Evolutionary conservation across 768 basidiomycete genomes (phyloP).

Genomic region (Russula abietina): DNA sequence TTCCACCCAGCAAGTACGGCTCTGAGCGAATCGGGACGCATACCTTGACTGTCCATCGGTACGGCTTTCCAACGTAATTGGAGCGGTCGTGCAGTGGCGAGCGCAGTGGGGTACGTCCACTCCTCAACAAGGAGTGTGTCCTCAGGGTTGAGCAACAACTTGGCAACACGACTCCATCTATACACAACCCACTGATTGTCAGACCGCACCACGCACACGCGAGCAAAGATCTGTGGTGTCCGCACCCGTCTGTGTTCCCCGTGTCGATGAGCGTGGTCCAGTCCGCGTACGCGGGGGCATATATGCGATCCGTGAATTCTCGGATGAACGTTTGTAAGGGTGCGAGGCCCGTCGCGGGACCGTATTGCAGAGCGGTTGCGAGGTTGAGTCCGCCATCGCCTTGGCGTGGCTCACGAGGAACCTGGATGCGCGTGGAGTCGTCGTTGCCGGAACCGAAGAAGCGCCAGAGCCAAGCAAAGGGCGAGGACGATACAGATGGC

Average conservation of each 20-base stretch:
- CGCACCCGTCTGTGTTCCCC: slow-evolving; percentile 64
- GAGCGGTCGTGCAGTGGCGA: slow-evolving; percentile 33
- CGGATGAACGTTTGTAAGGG: slow-evolving; percentile 50
- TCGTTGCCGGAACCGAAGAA: slow-evolving; percentile 39
- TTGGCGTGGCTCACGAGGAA: slow-evolving; percentile 54
- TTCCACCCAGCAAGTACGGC: slow-evolving; percentile 63
- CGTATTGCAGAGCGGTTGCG: slow-evolving; percentile 47
- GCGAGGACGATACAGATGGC: slow-evolving; percentile 25
- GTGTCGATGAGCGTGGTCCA: slow-evolving; percentile 51
- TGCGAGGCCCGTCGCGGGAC: slow-evolving; percentile 45
- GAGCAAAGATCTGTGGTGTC: not conserved
- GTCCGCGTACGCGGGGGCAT: slow-evolving; percentile 56
- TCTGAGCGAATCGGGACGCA: slow-evolving; percentile 57
- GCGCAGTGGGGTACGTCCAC: slow-evolving; percentile 70
- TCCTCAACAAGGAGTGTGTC: slow-evolving; percentile 52
- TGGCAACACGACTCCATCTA: no score
- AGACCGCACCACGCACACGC: slow-evolving; percentile 22
- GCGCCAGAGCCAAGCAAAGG: slow-evolving; percentile 55
- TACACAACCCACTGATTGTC: no score
- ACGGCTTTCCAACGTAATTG: slow-evolving; percentile 44
- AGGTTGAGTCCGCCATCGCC: slow-evolving; percentile 44
- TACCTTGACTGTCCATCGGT: slow-evolving; percentile 65
- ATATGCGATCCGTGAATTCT: slow-evolving; percentile 50
- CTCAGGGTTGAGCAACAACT: no score
- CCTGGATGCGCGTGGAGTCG: slow-evolving; percentile 42